Conservation (phyloP, 805 yeast species). For the Candida michaelii region DNA sequence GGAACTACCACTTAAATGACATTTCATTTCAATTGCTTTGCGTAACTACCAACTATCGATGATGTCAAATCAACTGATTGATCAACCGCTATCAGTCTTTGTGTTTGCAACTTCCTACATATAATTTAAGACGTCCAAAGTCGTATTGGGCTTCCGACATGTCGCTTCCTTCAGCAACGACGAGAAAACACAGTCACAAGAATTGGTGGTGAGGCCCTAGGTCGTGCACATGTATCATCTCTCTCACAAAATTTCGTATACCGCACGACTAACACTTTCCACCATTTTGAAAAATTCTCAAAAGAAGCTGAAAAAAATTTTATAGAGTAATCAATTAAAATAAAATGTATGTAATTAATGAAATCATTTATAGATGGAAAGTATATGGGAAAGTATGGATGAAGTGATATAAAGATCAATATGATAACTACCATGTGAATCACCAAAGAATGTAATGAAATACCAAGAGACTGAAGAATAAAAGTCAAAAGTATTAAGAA, state of each 20-base stretch:
- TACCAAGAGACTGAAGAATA: not conserved
- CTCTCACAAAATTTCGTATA: not conserved
- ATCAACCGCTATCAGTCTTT: slow-evolving; percentile 2
- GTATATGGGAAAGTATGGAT: not conserved
- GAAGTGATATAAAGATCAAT: not conserved
- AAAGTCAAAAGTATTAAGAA: not conserved
- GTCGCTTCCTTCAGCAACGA: too few relatives aligned
- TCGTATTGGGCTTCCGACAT: too few relatives aligned
- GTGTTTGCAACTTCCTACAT: slow-evolving; percentile 7
- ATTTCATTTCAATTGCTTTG: not conserved
- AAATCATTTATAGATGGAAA: not conserved
- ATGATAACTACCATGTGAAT: too few relatives aligned
- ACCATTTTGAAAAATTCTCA: slow-evolving; percentile 6
- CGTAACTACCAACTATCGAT: too few relatives aligned
- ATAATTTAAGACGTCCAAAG: not conserved
- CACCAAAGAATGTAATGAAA: not conserved
- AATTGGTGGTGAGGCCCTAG: not conserved
- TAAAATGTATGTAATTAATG: slow-evolving; percentile 5
- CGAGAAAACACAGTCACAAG: slow-evolving; percentile 3
- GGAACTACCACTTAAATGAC: not conserved
- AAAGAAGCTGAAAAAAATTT: slow-evolving; percentile 2
- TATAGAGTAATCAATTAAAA: slow-evolving; percentile 6
- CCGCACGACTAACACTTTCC: slow-evolving; percentile 2
- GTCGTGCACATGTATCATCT: slow-evolving; percentile 1
- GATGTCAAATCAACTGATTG: too few relatives aligned